Evolutionary conservation across 2,329 filamentous ascomycete genomes (phyloP).

Genomic region (Diaporthe citriasiana): DNA sequence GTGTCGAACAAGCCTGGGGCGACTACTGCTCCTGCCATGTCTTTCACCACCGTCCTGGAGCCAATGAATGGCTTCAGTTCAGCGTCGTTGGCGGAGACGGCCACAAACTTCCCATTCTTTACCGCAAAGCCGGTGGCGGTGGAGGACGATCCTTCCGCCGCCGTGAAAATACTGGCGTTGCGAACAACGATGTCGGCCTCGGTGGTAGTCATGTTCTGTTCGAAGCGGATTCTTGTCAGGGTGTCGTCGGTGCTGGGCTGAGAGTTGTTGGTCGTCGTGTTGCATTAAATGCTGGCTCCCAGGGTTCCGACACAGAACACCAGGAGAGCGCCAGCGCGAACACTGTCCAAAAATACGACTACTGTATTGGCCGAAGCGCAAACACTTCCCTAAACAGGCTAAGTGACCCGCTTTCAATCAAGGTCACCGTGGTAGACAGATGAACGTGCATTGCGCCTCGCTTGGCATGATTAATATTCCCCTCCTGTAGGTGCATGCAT

Average conservation of each 20-base stretch:
- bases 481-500: neutral
- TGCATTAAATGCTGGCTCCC: neutral
- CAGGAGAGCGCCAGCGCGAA: neutral
- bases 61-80: slow-evolving; percentile 6
- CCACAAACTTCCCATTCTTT: neutral
- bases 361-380: neutral
- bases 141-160: neutral
- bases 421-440: neutral
- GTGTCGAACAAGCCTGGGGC: neutral
- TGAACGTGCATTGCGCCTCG: neutral
- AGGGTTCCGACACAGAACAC: neutral
- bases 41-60: neutral
- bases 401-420: neutral
- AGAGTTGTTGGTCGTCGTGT: neutral
- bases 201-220: neutral
- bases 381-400: neutral
- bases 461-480: neutral
- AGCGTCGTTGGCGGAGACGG: neutral
- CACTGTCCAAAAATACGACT: neutral
- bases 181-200: neutral
- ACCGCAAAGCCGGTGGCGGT: slow-evolving; percentile 4
- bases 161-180: neutral
- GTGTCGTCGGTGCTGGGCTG: slow-evolving; percentile 15
- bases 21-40: neutral
- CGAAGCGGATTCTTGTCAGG: neutral